phyloP scores from a whole-genome alignment of 2,329 filamentous ascomycete genomes.

The Calonectria fujianensis region DNA sequence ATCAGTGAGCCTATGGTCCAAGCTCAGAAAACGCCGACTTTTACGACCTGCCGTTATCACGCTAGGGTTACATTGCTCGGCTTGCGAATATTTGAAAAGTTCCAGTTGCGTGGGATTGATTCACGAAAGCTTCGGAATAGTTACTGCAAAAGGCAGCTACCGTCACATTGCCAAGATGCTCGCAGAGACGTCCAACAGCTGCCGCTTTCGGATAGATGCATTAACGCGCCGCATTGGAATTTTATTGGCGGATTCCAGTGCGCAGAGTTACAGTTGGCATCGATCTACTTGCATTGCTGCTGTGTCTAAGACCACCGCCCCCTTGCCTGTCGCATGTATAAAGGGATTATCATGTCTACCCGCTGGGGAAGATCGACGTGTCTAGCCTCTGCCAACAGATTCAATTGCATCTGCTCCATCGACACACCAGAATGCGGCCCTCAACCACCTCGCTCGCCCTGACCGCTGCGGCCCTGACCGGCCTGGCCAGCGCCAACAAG shows the following conservation, averaged over 20 bases:
- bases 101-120: constrained; percentile 47
- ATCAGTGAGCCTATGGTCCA: constrained; percentile 31
- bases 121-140: constrained; percentile 44
- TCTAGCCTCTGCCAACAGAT: background rate
- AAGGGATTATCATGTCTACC: constrained; percentile 35
- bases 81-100: constrained; percentile 50
- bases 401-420: background rate
- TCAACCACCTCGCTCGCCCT: constrained; percentile 47
- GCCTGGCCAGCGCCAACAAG: constrained; percentile 49
- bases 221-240: constrained; percentile 8
- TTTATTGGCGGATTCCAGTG: constrained; percentile 44
- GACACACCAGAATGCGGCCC: constrained; percentile 48
- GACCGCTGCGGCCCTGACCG: constrained; percentile 52
- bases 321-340: constrained; percentile 18
- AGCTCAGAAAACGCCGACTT: constrained; percentile 26
- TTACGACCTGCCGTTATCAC: constrained; percentile 55
- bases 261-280: constrained; percentile 33
- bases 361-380: too few relatives aligned
- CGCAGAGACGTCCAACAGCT: constrained; percentile 48
- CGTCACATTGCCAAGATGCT: constrained; percentile 47
- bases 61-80: constrained; percentile 41
- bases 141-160: constrained; percentile 54
- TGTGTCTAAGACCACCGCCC: constrained; percentile 12
- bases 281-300: constrained; percentile 23
- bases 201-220: constrained; percentile 49